These are phyloP conservation scores for Ophiostoma tasmaniense DNA, from an alignment of 2,329 filamentous ascomycete genomes.

Conservation along the genomic window DNA sequence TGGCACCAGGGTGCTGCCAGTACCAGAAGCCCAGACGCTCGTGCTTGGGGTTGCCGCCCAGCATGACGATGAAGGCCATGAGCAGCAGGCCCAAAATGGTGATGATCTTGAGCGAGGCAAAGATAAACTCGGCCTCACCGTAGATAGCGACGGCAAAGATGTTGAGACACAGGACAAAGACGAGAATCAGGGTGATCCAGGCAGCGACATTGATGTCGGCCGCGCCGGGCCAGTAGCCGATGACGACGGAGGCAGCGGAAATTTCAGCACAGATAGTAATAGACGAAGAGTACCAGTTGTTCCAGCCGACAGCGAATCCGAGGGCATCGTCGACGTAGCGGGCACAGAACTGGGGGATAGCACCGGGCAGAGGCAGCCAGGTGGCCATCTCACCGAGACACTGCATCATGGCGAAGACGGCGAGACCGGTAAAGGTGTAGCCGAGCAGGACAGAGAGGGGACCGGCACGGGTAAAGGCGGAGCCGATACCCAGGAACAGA, in stretches of 20 bases:
- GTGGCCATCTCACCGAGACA: slow-evolving; percentile 51
- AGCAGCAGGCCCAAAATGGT: slow-evolving; percentile 51
- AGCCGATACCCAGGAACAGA: slow-evolving; percentile 41
- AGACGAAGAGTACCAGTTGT: slow-evolving; percentile 44
- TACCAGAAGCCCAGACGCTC: slow-evolving; percentile 44
- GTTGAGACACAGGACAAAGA: slow-evolving; percentile 39
- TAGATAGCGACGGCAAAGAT: slow-evolving; percentile 45
- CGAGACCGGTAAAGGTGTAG: slow-evolving; percentile 36
- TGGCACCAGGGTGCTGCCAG: slow-evolving; percentile 32
- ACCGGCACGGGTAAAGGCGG: slow-evolving; percentile 36
- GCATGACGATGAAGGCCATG: slow-evolving; percentile 48
- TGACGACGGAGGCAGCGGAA: slow-evolving; percentile 37
- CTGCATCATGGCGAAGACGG: slow-evolving; percentile 35
- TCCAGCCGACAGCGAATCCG: slow-evolving; percentile 43
- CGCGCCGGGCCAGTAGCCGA: slow-evolving; percentile 35
- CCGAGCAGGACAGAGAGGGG: slow-evolving; percentile 35
- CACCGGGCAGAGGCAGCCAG: slow-evolving; percentile 51
- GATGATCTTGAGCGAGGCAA: slow-evolving; percentile 44
- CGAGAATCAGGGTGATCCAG: slow-evolving; percentile 45
- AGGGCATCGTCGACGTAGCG: slow-evolving; percentile 41
- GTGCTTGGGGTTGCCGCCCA: slow-evolving; percentile 46
- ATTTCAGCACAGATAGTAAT: slow-evolving; percentile 39
- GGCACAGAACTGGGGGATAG: slow-evolving; percentile 41
- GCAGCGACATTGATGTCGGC: slow-evolving; percentile 24
- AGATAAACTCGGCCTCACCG: slow-evolving; percentile 38